phyloP scores from a whole-genome alignment of 2,329 filamentous ascomycete species.

The Tolypocladium ophioglossoides region DNA sequence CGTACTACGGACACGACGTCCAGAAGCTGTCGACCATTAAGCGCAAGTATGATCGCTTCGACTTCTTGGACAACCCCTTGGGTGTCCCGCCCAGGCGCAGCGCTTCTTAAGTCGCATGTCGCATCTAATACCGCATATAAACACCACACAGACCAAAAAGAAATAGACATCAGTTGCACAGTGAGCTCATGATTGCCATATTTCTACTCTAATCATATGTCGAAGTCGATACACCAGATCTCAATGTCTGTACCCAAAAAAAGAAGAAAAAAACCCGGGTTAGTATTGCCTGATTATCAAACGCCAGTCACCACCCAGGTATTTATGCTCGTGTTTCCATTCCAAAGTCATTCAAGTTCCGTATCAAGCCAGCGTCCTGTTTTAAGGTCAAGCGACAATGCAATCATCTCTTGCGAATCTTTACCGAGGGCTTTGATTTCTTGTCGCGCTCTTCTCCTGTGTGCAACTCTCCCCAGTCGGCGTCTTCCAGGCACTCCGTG shows the following conservation, averaged over 20 bases:
- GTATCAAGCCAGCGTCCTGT: not conserved
- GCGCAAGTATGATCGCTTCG: constrained; percentile 5
- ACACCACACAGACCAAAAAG: not conserved
- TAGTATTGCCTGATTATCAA: not conserved
- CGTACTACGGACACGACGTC: constrained; percentile 7
- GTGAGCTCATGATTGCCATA: not conserved
- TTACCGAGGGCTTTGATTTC: constrained; percentile 4
- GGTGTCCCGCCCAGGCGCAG: no score
- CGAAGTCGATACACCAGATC: not conserved
- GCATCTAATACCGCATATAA: no score
- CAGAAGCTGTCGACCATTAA: constrained; percentile 4
- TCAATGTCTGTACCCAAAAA: not conserved
- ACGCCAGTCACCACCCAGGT: not conserved
- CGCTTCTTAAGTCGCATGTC: not conserved
- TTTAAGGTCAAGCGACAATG: not conserved
- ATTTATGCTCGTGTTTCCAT: not conserved
- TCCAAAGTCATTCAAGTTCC: not conserved
- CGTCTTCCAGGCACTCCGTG: constrained; percentile 26
- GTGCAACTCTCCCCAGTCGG: constrained; percentile 18
- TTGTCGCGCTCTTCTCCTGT: constrained; percentile 2
- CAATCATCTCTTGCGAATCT: constrained; percentile 11
- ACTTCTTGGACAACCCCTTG: constrained; percentile 6
- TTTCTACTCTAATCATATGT: not conserved
- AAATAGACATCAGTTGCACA: not conserved
- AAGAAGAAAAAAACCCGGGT: not conserved